These are phyloP conservation scores for Cordyceps tenuipes DNA, from an alignment of 2,329 filamentous ascomycete genomes.

Conservation along the genomic window DNA sequence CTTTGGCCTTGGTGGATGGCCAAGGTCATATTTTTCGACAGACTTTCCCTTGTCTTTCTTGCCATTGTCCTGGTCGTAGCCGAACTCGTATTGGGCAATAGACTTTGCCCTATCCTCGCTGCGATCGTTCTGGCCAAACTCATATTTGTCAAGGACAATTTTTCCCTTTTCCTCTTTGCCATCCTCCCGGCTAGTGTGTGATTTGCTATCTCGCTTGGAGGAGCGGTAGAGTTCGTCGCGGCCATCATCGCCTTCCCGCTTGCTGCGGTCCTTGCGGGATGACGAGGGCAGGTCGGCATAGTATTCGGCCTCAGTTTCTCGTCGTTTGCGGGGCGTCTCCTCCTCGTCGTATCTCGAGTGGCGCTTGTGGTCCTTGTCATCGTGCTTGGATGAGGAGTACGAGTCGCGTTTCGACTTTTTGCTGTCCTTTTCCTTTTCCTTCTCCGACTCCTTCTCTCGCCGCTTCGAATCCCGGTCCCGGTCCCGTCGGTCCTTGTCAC, in stretches of 20 bases:
- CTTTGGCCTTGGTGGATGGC: slow-evolving; percentile 20
- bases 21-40: neutral
- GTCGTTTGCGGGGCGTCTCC: slow-evolving; percentile 21
- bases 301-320: slow-evolving; percentile 20
- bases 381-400: slow-evolving; percentile 19
- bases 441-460: slow-evolving; percentile 9
- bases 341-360: slow-evolving; percentile 27
- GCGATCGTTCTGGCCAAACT: slow-evolving; percentile 10
- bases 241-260: slow-evolving; percentile 23
- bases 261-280: slow-evolving; percentile 21
- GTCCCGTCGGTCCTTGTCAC: slow-evolving; percentile 20
- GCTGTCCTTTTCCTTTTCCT: slow-evolving; percentile 15
- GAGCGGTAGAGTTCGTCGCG: slow-evolving; percentile 19
- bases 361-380: slow-evolving; percentile 22
- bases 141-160: slow-evolving; percentile 11
- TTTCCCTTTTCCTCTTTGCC: slow-evolving; percentile 22
- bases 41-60: too few species aligned
- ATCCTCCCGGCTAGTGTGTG: slow-evolving; percentile 20
- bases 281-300: slow-evolving; percentile 18
- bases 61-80: too few species aligned
- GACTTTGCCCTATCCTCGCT: too few species aligned
- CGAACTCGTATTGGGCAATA: too few species aligned
- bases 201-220: slow-evolving; percentile 18
- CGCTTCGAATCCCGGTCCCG: slow-evolving; percentile 22
- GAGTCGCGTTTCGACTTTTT: slow-evolving; percentile 25